These are phyloP conservation scores for Aspergillus sp. DNA, from an alignment of 2,329 filamentous ascomycete genomes.

Conservation along the genomic window DNA sequence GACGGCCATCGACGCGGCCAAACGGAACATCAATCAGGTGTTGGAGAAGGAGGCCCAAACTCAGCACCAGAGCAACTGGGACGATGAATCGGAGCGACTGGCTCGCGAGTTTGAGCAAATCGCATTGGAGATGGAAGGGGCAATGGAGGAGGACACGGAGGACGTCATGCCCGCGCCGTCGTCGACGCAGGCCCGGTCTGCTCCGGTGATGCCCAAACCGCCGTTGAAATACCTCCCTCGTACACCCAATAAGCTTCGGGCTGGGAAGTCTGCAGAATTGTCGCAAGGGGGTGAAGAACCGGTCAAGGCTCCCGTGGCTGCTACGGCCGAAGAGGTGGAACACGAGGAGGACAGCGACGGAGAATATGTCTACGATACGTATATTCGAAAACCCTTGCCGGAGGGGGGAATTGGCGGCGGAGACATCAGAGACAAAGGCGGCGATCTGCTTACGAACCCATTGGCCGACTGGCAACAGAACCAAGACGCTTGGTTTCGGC, in stretches of 20 bases:
- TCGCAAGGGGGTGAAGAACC: slow-evolving; percentile 4
- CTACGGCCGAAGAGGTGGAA: slow-evolving; percentile 11
- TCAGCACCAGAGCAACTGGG: slow-evolving; percentile 39
- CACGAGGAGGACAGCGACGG: slow-evolving; percentile 46
- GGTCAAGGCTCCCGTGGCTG: not conserved
- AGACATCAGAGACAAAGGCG: not conserved
- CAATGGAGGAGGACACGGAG: slow-evolving; percentile 23
- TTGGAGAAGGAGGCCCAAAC: slow-evolving; percentile 38
- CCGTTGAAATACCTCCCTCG: slow-evolving; percentile 39
- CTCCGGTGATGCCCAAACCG: slow-evolving; percentile 23
- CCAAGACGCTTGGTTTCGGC: slow-evolving; percentile 25
- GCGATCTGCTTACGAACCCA: slow-evolving; percentile 30
- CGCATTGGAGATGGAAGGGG: slow-evolving; percentile 41
- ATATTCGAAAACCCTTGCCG: slow-evolving; percentile 51
- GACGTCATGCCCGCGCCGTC: slow-evolving; percentile 1
- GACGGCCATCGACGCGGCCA: slow-evolving; percentile 34
- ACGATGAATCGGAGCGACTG: slow-evolving; percentile 43
- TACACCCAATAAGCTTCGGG: slow-evolving; percentile 30
- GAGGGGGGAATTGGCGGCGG: slow-evolving; percentile 12
- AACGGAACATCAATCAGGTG: slow-evolving; percentile 32
- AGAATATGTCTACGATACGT: slow-evolving; percentile 63
- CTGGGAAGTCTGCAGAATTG: slow-evolving; percentile 2
- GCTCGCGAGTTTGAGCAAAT: slow-evolving; percentile 44
- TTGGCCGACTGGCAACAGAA: slow-evolving; percentile 28
- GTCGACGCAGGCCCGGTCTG: slow-evolving; percentile 4